Evolutionary conservation across 768 basidiomycete genomes (phyloP).

Genomic region (Hebeloma cylindrosporum): DNA sequence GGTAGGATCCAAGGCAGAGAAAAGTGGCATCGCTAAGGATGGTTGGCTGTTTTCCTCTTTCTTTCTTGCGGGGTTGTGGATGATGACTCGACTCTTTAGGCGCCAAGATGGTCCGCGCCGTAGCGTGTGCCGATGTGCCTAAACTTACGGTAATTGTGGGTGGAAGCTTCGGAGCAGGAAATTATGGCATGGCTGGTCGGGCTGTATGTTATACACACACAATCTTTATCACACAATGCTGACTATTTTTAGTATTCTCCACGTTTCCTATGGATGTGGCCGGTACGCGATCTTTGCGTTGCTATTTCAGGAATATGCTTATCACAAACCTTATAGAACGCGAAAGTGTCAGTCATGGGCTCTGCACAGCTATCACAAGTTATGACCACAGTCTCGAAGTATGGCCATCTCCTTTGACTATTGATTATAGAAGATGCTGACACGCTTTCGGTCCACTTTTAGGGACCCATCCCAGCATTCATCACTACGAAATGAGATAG

Average conservation of each 20-base stretch:
- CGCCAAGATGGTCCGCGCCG: slow-evolving; percentile 96
- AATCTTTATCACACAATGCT: slow-evolving; percentile 2
- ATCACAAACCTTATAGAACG: slow-evolving; percentile 54
- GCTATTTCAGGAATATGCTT: neutral
- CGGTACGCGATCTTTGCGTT: slow-evolving; percentile 50
- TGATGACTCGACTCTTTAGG: slow-evolving; percentile 32
- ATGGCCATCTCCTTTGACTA: slow-evolving; percentile 24
- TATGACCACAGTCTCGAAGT: slow-evolving; percentile 89
- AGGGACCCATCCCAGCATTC: slow-evolving; percentile 82
- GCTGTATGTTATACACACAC: slow-evolving; percentile 58
- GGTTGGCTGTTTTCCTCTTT: slow-evolving; percentile 37
- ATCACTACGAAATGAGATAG: slow-evolving; percentile 77
- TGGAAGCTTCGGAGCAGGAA: slow-evolving; percentile 93
- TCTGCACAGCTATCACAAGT: slow-evolving; percentile 91
- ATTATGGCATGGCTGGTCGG: slow-evolving; percentile 94
- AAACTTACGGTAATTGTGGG: slow-evolving; percentile 93
- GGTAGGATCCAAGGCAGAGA: slow-evolving; percentile 95
- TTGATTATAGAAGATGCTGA: too few relatives aligned
- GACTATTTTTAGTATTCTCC: slow-evolving; percentile 71
- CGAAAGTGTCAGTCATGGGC: slow-evolving; percentile 95
- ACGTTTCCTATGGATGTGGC: slow-evolving; percentile 98
- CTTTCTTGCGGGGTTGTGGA: neutral
- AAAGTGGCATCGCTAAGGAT: slow-evolving; percentile 93
- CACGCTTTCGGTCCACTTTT: neutral
- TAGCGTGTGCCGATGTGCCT: slow-evolving; percentile 91